Evolutionary conservation across 495 filamentous ascomycete genomes (phyloP).

Genomic region (Penicillium antarcticum): DNA sequence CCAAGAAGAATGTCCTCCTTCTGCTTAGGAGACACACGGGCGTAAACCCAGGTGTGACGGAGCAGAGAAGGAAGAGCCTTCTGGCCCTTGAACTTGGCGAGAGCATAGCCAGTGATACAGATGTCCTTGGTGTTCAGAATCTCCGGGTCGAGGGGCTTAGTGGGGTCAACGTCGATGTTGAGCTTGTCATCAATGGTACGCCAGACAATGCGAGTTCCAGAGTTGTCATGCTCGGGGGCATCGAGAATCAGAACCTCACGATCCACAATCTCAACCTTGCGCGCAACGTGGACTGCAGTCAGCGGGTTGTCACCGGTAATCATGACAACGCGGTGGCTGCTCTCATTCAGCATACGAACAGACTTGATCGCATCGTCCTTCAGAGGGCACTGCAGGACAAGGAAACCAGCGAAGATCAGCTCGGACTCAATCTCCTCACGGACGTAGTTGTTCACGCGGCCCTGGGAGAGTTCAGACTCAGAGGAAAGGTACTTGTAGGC

Average conservation of each 20-base stretch:
- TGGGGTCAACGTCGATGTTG: conserved; percentile 83
- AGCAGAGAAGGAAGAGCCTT: conserved; percentile 68
- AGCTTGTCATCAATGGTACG: conserved; percentile 89
- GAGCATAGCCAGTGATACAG: conserved; percentile 92
- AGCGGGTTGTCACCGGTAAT: conserved; percentile 98
- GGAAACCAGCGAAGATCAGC: conserved; percentile 87
- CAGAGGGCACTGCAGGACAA: conserved; percentile 90
- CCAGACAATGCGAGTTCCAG: conserved; percentile 84
- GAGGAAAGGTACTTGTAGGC: conserved; percentile 86
- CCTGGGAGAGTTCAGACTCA: conserved; percentile 75
- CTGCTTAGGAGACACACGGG: conserved; percentile 95
- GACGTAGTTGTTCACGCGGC: conserved; percentile 86
- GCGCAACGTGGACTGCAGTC: conserved; percentile 92
- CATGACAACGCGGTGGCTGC: conserved; percentile 97
- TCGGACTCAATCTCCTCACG: conserved; percentile 87
- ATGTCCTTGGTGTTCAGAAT: conserved; percentile 88
- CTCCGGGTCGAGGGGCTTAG: conserved; percentile 71
- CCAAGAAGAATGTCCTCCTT: conserved; percentile 98
- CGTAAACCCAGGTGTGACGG: conserved; percentile 94
- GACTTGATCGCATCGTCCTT: conserved; percentile 95
- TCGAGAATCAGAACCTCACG: conserved; percentile 93
- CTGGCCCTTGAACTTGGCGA: conserved; percentile 84
- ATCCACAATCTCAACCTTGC: conserved; percentile 96
- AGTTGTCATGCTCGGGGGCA: conserved; percentile 84
- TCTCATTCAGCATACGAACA: conserved; percentile 97